A percentile compares a stretch with the other conserved stretches of the same genome.
phyloP scores from a whole-genome alignment of 2,329 filamentous ascomycete genomes.

The Cytospora piceicola region DNA sequence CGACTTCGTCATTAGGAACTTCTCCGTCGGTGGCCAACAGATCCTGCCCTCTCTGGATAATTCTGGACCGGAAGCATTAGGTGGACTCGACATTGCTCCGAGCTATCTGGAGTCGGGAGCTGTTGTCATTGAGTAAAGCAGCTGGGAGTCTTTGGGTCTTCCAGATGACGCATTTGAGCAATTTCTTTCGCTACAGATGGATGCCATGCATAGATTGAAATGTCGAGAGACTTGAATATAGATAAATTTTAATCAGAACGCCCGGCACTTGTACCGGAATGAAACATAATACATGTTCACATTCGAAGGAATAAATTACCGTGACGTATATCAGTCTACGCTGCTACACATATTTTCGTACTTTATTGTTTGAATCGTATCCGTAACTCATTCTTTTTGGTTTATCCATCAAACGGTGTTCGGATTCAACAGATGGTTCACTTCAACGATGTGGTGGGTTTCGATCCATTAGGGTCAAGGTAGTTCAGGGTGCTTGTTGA shows the following conservation, averaged over 20 bases:
- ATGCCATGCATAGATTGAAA: neutral
- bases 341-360: no score
- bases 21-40: slow-evolving; percentile 21
- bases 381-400: no score
- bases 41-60: slow-evolving; percentile 12
- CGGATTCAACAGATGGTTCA: no score
- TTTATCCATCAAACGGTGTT: no score
- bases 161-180: neutral
- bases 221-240: neutral
- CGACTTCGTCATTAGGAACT: slow-evolving; percentile 28
- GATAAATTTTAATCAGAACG: neutral
- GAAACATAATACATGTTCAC: no score
- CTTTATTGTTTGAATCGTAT: no score
- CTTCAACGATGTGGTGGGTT: no score
- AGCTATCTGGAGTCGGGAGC: neutral
- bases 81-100: slow-evolving; percentile 19
- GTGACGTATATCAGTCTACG: no score
- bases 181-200: neutral
- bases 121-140: slow-evolving; percentile 11
- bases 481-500: no score
- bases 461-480: no score
- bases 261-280: no score
- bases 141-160: neutral
- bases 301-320: no score
- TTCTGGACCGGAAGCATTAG: slow-evolving; percentile 5